A percentile compares a stretch with the other conserved stretches of the same genome.
phyloP scores from a whole-genome alignment of 495 filamentous ascomycete species.

The Penicillium alfredii region DNA sequence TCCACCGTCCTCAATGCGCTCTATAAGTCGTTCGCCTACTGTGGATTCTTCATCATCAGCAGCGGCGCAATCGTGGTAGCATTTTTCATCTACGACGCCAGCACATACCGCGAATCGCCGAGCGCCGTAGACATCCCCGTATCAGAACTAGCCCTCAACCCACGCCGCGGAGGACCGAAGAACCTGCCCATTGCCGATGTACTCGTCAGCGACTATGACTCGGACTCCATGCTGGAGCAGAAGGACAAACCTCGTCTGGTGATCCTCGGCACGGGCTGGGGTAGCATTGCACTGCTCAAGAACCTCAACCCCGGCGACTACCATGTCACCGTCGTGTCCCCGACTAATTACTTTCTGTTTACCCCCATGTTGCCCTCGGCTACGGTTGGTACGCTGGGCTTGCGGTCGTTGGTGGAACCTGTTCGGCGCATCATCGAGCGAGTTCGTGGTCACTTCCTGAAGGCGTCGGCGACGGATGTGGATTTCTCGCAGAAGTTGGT shows the following conservation, averaged over 20 bases:
- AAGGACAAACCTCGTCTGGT: slow-evolving; percentile 89
- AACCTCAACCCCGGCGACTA: slow-evolving; percentile 84
- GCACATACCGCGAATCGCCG: slow-evolving; percentile 70
- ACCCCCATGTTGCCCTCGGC: slow-evolving; percentile 96
- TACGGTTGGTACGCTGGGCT: slow-evolving; percentile 90
- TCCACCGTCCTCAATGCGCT: slow-evolving; percentile 18
- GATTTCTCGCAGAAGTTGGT: slow-evolving; percentile 88
- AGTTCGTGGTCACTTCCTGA: slow-evolving; percentile 83
- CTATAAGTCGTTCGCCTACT: slow-evolving; percentile 48
- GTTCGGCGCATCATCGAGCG: slow-evolving; percentile 74
- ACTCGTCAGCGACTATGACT: slow-evolving; percentile 82
- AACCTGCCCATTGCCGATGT: slow-evolving; percentile 88
- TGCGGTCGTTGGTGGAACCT: slow-evolving; percentile 87
- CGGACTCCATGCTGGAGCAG: slow-evolving; percentile 54
- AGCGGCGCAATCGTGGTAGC: slow-evolving; percentile 54
- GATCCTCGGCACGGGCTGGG: slow-evolving; percentile 92
- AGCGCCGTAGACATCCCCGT: slow-evolving; percentile 68
- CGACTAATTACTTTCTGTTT: slow-evolving; percentile 94
- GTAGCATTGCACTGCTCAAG: slow-evolving; percentile 86
- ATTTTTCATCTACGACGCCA: slow-evolving; percentile 94
- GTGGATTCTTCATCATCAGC: slow-evolving; percentile 54
- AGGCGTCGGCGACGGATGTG: slow-evolving; percentile 77
- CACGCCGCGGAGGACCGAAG: slow-evolving; percentile 84
- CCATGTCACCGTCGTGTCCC: slow-evolving; percentile 89
- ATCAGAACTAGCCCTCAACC: slow-evolving; percentile 73